phyloP scores from a whole-genome alignment of 164 flowering plant genomes.

The Sextonia rubra region DNA sequence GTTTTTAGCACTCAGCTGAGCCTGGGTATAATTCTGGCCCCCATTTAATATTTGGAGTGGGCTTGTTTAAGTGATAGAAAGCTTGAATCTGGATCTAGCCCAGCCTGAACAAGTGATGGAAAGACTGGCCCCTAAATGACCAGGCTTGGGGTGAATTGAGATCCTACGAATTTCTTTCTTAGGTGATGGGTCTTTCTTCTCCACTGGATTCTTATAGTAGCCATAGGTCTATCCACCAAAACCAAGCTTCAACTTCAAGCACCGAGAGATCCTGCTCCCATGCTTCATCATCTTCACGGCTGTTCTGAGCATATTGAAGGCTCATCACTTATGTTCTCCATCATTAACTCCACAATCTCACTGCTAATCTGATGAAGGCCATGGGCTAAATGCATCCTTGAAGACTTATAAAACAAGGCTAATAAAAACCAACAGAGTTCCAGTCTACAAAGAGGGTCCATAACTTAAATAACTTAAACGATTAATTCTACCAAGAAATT shows the following conservation, averaged over 20 bases:
- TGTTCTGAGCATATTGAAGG: constrained; percentile 26
- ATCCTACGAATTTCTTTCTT: constrained; percentile 11
- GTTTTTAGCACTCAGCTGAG: no score
- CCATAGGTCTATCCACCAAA: background rate
- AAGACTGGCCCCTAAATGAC: no score
- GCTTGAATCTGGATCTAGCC: no score
- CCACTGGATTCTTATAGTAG: constrained; percentile 2
- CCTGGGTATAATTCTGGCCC: no score
- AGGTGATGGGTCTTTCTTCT: background rate
- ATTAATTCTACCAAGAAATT: no score
- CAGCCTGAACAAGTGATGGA: no score
- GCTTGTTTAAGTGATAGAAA: no score
- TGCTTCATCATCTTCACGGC: constrained; percentile 53
- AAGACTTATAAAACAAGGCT: no score
- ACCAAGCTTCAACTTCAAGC: constrained; percentile 37
- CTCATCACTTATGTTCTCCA: constrained; percentile 23
- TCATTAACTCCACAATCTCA: constrained; percentile 29
- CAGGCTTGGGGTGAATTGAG: no score
- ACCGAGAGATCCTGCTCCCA: constrained; percentile 62
- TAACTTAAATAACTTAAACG: no score
- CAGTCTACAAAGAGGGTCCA: background rate
- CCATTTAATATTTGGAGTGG: no score
- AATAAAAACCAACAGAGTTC: background rate
- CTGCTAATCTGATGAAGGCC: constrained; percentile 14
- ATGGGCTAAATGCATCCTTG: no score